Conservation (phyloP, 495 filamentous ascomycete genomes). For the Geoglossum glabrum region DNA sequence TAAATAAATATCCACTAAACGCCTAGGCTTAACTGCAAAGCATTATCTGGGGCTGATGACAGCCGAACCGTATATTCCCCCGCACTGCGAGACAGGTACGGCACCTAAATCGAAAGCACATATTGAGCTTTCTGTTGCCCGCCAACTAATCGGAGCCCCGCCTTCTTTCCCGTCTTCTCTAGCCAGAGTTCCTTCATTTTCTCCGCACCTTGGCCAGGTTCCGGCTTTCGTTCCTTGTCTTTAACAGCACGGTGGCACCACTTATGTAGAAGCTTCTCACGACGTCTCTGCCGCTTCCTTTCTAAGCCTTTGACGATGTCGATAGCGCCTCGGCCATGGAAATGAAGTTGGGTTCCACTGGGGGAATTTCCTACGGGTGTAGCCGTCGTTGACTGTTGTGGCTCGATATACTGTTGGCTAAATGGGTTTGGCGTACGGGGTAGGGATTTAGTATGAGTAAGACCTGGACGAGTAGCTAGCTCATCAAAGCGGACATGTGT, state of each 20-base stretch:
- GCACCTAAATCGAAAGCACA: conserved; percentile 50
- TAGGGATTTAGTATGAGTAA: conserved; percentile 59
- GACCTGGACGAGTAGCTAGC: conserved; percentile 1
- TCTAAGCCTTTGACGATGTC: conserved; percentile 95
- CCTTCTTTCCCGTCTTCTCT: conserved; percentile 58
- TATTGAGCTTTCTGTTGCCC: conserved; percentile 37
- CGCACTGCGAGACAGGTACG: background rate
- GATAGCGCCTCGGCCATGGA: conserved; percentile 48
- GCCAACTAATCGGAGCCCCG: background rate
- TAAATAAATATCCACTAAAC: background rate
- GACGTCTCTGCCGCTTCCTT: conserved; percentile 72
- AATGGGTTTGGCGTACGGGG: conserved; percentile 55
- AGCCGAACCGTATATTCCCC: background rate
- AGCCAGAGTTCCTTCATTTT: conserved; percentile 87
- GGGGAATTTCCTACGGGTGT: background rate
- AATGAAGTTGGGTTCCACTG: conserved; percentile 23
- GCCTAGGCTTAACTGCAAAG: background rate
- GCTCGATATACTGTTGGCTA: conserved; percentile 21
- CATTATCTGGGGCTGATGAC: background rate
- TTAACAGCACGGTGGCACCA: conserved; percentile 48
- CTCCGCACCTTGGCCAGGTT: conserved; percentile 73
- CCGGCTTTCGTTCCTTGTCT: conserved; percentile 37
- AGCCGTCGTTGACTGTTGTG: background rate
- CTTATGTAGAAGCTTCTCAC: conserved; percentile 78
- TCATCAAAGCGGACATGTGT: background rate